Evolutionary conservation across 306 rosid species (phyloP), one percentile per base, ranked within the genome.

Genomic region (Acmispon strigosus): DNA sequence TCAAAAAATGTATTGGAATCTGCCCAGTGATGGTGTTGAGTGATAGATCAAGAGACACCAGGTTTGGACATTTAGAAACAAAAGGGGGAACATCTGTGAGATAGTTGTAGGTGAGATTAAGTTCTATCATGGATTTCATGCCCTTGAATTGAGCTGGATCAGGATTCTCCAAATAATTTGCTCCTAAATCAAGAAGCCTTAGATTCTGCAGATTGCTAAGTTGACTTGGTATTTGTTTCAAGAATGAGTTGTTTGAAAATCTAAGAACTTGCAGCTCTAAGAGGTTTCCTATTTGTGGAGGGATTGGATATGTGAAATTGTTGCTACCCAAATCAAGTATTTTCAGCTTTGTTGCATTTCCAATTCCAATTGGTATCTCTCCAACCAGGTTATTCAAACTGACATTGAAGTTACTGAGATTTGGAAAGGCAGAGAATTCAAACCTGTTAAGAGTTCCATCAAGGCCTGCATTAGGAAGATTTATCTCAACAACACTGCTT

Each of bases 361-460:
- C 75, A 57, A 76, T 76, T 43, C 75, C 70, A 7, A 60, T 0
- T 10, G 75, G 80, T 49, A 76, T 37, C 9, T 67, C 44, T 58
- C 63, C 75, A 47, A 76, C 80, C 15, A 76, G 43, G 50, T 68
- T 76, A 34, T 76, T 76, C 61, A 48, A 1, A 48, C 2, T 76
- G 62, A 76, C 56, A 76, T 68, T 68, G 44, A 76, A 18, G 32
- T 59, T 48, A 22, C 2, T 68, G 62, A 76, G 75, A 59, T 59
- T 76, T 22, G 80, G 62, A 76, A 76, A 50, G 22, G 75, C 74
- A 36, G 80, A 76, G 55, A 76, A 76, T 16, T 76, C 80, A 59
- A 76, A 67, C 80, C 80, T 68, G 56, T 39, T 22, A 13, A 76
- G 75, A 0, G 75, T 76, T 39, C 75, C 75, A 67, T 60, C 70